These are phyloP conservation scores for Lactarius trivialis DNA, from an alignment of 768 basidiomycete species.

Conservation along the genomic window DNA sequence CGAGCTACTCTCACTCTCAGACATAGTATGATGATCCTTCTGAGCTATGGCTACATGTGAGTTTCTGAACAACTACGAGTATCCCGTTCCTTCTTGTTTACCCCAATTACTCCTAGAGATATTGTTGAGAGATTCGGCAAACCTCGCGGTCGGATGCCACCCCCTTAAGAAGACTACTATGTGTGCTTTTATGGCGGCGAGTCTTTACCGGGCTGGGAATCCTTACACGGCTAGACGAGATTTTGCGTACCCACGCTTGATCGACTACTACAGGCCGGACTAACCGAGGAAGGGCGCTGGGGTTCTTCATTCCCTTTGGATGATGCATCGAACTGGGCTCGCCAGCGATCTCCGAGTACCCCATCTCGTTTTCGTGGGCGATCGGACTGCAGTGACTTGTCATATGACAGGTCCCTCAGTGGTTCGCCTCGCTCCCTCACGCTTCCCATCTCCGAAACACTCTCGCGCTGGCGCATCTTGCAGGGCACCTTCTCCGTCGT, in stretches of 20 bases:
- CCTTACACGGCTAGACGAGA: slow-evolving; percentile 36
- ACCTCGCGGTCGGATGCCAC: slow-evolving; percentile 13
- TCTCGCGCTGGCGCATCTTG: slow-evolving; percentile 15
- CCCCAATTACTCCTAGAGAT: slow-evolving; percentile 11
- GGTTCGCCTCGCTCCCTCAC: slow-evolving; percentile 19
- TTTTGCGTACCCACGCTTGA: slow-evolving; percentile 31
- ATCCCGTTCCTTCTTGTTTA: slow-evolving; percentile 9
- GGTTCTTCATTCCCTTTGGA: slow-evolving; percentile 28
- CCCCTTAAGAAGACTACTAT: slow-evolving; percentile 29
- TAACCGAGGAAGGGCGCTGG: slow-evolving; percentile 34
- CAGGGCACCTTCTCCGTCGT: slow-evolving; percentile 24
- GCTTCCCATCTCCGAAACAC: slow-evolving; percentile 22
- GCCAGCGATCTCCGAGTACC: slow-evolving; percentile 9
- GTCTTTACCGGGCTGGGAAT: slow-evolving; percentile 40
- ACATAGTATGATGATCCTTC: slow-evolving; percentile 23
- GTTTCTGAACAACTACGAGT: neutral
- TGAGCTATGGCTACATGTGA: slow-evolving; percentile 26
- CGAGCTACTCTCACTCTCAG: slow-evolving; percentile 23
- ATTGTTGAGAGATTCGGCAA: slow-evolving; percentile 19
- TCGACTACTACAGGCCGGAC: slow-evolving; percentile 48
- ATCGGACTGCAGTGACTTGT: slow-evolving; percentile 13
- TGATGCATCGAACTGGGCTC: slow-evolving; percentile 21
- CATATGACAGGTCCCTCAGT: slow-evolving; percentile 17
- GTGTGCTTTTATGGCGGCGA: slow-evolving; percentile 40
- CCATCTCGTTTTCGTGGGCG: slow-evolving; percentile 15